Conservation (phyloP, 331 rosid genomes). For the Acacia concinna region DNA sequence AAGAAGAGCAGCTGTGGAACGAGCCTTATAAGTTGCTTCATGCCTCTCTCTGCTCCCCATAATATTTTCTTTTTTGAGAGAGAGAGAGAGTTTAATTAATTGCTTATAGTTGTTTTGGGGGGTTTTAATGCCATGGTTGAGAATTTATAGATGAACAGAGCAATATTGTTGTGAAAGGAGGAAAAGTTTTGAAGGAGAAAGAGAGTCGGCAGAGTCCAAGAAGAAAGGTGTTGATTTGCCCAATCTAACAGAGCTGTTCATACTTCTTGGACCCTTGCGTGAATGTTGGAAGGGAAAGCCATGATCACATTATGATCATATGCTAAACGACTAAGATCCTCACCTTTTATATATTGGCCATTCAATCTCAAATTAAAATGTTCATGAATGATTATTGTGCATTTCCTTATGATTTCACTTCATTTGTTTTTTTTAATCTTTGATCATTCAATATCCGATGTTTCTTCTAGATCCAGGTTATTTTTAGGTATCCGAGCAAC, state of each 20-base stretch:
- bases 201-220: conserved; percentile 79
- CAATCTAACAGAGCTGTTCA: conserved; percentile 48
- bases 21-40: conserved; percentile 33
- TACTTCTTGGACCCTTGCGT: conserved; percentile 22
- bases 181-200: conserved; percentile 37
- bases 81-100: neutral
- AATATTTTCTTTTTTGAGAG: neutral
- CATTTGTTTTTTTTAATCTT: neutral
- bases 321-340: neutral
- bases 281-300: conserved; percentile 42
- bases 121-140: conserved; percentile 34
- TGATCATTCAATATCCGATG: neutral
- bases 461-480: no score
- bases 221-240: conserved; percentile 59
- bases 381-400: neutral
- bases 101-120: conserved; percentile 25
- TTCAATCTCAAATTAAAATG: neutral
- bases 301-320: neutral
- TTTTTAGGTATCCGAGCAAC: no score
- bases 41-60: conserved; percentile 61
- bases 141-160: conserved; percentile 31
- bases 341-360: neutral
- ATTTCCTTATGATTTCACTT: neutral
- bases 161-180: neutral
- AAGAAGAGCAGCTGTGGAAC: conserved; percentile 77